A percentile compares a stretch with the other conserved stretches of the same genome.
These are phyloP conservation scores for Pyrenophora teres DNA, from an alignment of 2,329 filamentous ascomycete genomes.

Conservation along the genomic window DNA sequence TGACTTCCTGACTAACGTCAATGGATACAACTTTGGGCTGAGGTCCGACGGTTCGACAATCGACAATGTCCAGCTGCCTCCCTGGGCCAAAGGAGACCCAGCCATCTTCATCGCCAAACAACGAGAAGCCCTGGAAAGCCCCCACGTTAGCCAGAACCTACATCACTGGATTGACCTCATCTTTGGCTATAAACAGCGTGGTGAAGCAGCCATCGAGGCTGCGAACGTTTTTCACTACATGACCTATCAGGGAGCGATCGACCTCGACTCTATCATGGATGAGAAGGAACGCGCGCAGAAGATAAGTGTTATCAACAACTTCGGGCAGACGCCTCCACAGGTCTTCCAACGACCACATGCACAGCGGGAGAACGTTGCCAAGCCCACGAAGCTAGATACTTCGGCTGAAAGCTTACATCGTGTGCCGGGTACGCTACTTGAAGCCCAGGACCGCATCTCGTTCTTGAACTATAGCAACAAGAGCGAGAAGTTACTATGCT, in stretches of 20 bases:
- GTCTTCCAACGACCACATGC: conserved; percentile 85
- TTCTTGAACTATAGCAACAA: conserved; percentile 79
- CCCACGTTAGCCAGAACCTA: conserved; percentile 85
- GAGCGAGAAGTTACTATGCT: conserved; percentile 80
- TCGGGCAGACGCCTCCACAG: conserved; percentile 95
- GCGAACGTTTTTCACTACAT: conserved; percentile 96
- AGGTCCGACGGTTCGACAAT: conserved; percentile 81
- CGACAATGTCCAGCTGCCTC: conserved; percentile 85
- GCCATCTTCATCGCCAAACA: conserved; percentile 96
- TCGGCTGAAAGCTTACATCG: conserved; percentile 76
- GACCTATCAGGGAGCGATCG: conserved; percentile 91
- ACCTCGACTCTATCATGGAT: conserved; percentile 88
- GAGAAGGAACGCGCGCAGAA: conserved; percentile 84
- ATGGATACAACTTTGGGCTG: conserved; percentile 89
- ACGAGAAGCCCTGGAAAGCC: conserved; percentile 91
- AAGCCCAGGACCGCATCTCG: conserved; percentile 77
- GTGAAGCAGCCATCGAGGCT: conserved; percentile 87
- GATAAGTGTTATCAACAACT: conserved; percentile 97
- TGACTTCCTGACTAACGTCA: conserved; percentile 92
- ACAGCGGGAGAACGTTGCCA: conserved; percentile 69
- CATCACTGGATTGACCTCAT: conserved; percentile 96
- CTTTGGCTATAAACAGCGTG: conserved; percentile 91
- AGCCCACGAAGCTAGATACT: conserved; percentile 74
- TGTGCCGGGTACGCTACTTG: conserved; percentile 75
- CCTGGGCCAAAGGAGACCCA: conserved; percentile 95